phyloP scores from a whole-genome alignment of 2,329 filamentous ascomycete genomes.

The Blastomyces silverae region DNA sequence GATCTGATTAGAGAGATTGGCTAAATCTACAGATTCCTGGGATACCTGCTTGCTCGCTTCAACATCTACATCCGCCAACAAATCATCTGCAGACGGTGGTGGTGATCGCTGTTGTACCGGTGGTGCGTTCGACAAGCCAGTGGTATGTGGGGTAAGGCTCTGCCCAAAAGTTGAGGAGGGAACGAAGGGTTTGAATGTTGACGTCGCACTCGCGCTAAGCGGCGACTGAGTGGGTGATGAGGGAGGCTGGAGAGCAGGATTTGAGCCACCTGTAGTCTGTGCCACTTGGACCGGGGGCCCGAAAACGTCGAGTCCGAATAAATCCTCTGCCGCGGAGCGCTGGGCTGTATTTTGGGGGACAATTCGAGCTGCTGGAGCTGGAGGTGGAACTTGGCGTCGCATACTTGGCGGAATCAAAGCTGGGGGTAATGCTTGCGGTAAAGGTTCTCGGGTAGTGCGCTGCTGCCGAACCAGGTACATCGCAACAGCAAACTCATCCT shows the following conservation, averaged over 20 bases:
- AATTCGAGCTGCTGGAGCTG: constrained; percentile 31
- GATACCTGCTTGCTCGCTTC: constrained; percentile 83
- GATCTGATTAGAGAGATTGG: constrained; percentile 94
- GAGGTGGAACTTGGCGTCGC: constrained; percentile 48
- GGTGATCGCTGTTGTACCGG: constrained; percentile 37
- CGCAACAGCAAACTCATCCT: constrained; percentile 91
- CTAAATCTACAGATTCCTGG: constrained; percentile 82
- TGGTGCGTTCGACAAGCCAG: constrained; percentile 52
- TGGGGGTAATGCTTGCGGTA: constrained; percentile 71
- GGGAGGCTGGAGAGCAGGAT: constrained; percentile 50
- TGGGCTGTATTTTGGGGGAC: constrained; percentile 40
- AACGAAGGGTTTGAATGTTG: constrained; percentile 79
- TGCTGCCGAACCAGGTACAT: constrained; percentile 96
- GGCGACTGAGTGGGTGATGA: constrained; percentile 41
- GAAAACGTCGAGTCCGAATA: constrained; percentile 83
- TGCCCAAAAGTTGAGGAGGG: constrained; percentile 91
- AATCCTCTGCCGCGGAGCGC: constrained; percentile 82
- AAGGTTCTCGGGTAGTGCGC: constrained; percentile 60
- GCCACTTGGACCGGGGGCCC: constrained; percentile 49
- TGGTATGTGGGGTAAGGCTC: constrained; percentile 67
- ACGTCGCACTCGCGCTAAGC: constrained; percentile 32
- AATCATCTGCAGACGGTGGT: constrained; percentile 64
- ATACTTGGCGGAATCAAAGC: constrained; percentile 82
- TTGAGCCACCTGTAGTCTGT: constrained; percentile 68
- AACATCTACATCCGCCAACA: constrained; percentile 83